Conservation (phyloP, 2,329 filamentous ascomycete genomes). For the Decorospora gaudefroyi region DNA sequence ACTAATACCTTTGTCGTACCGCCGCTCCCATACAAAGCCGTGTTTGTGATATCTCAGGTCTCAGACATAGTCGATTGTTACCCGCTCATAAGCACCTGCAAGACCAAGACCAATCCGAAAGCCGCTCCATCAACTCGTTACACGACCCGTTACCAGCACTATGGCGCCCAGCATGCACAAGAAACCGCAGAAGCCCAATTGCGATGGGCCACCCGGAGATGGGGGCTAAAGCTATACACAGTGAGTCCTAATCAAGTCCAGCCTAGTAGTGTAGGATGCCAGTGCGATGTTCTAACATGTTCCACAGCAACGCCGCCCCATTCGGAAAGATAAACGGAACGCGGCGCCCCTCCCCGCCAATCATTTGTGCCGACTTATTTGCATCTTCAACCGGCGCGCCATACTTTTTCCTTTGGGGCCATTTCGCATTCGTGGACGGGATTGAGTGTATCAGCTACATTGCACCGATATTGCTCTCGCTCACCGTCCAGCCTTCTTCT, state of each 20-base stretch:
- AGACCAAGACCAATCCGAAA: slow-evolving; percentile 6
- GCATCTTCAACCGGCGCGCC: slow-evolving; percentile 21
- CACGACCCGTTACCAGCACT: slow-evolving; percentile 10
- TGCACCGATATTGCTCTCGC: slow-evolving; percentile 10
- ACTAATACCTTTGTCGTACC: slow-evolving; percentile 25
- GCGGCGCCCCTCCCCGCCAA: slow-evolving; percentile 19
- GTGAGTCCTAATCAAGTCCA: background rate
- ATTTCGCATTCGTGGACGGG: slow-evolving; percentile 8
- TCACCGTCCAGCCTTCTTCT: too few relatives aligned
- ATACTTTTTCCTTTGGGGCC: slow-evolving; percentile 26
- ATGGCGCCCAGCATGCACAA: slow-evolving; percentile 20
- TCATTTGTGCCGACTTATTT: slow-evolving; percentile 12
- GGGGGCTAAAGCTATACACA: slow-evolving; percentile 27
- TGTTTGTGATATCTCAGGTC: slow-evolving; percentile 24
- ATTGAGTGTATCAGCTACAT: too few relatives aligned
- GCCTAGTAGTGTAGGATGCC: too few relatives aligned
- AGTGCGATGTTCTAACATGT: too few relatives aligned
- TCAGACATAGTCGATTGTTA: slow-evolving; percentile 28
- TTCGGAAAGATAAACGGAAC: slow-evolving; percentile 22
- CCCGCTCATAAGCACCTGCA: slow-evolving; percentile 24
- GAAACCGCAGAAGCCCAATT: slow-evolving; percentile 18
- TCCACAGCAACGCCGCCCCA: slow-evolving; percentile 18
- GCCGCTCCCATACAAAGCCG: slow-evolving; percentile 18
- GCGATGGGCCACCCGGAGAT: slow-evolving; percentile 18
- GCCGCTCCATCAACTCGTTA: slow-evolving; percentile 10